Evolutionary conservation across 2,329 filamentous ascomycete species (phyloP).

Genomic region (Alternaria sp.): DNA sequence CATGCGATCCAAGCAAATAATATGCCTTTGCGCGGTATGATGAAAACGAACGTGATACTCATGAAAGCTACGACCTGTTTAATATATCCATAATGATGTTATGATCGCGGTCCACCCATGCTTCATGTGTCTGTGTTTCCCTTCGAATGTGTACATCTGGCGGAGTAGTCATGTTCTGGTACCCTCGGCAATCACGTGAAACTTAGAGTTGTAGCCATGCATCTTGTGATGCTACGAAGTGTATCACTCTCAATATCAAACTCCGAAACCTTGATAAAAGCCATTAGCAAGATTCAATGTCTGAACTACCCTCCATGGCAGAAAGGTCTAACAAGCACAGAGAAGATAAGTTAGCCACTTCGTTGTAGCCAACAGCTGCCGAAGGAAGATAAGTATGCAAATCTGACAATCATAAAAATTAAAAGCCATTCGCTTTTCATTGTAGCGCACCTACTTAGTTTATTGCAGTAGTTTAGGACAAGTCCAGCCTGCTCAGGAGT

Average conservation of each 20-base stretch:
- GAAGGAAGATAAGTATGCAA: neutral
- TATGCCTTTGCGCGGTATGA: neutral
- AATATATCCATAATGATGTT: neutral
- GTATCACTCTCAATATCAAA: neutral
- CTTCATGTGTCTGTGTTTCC: neutral
- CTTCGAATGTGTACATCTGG: neutral
- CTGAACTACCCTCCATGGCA: neutral
- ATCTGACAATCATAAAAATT: no score
- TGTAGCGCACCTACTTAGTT: no score
- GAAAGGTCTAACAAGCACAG: neutral
- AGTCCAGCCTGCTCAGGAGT: no score
- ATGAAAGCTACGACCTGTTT: neutral
- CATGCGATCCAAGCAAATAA: neutral
- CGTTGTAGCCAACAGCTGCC: neutral
- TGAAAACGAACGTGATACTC: neutral
- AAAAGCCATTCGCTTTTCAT: no score
- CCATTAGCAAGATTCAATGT: neutral
- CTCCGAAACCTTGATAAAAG: neutral
- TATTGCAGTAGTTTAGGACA: no score
- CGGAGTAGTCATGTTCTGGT: neutral
- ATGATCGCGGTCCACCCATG: neutral
- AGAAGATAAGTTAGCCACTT: neutral
- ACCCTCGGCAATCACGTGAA: neutral
- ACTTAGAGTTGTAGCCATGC: neutral
- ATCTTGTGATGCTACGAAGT: neutral